These are phyloP conservation scores for Trichoderma asperelloides DNA, from an alignment of 495 filamentous ascomycete genomes.

Conservation along the genomic window DNA sequence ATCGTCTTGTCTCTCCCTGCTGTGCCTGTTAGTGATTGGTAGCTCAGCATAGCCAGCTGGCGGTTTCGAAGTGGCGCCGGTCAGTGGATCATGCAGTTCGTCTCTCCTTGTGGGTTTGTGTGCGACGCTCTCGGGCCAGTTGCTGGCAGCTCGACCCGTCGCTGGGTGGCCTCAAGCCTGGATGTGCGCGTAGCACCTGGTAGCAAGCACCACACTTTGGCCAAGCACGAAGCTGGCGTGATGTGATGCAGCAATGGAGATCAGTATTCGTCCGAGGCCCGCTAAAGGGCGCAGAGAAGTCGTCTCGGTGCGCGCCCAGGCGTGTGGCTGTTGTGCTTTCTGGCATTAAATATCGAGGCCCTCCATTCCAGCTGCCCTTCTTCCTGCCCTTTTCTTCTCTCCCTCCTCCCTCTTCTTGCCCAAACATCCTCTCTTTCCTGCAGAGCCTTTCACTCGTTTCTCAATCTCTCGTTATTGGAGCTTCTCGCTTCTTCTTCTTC, in stretches of 20 bases:
- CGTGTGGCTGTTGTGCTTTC: background rate
- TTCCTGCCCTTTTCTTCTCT: background rate
- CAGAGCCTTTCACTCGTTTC: slow-evolving; percentile 4
- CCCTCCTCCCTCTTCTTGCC: slow-evolving; percentile 4
- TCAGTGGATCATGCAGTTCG: background rate
- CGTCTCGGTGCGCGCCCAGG: background rate
- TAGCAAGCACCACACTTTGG: too few species aligned
- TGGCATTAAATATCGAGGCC: background rate
- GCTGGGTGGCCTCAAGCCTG: too few species aligned
- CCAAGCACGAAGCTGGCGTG: too few species aligned
- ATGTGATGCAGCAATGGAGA: background rate
- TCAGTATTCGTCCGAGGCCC: background rate
- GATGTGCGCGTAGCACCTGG: too few species aligned
- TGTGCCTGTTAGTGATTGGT: background rate
- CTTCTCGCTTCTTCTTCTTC: background rate
- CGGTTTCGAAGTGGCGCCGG: background rate
- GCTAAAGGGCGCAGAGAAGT: background rate
- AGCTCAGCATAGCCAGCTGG: background rate
- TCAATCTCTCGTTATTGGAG: background rate
- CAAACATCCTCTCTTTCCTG: background rate
- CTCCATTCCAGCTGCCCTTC: slow-evolving; percentile 8
- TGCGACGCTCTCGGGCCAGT: slow-evolving; percentile 2
- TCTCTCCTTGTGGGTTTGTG: background rate
- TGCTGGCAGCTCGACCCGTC: background rate
- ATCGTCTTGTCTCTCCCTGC: background rate